Evolutionary conservation across 768 basidiomycete species (phyloP), one percentile per base, ranked within the genome.

Genomic region (Cystobasidiopsis lactophilus): DNA sequence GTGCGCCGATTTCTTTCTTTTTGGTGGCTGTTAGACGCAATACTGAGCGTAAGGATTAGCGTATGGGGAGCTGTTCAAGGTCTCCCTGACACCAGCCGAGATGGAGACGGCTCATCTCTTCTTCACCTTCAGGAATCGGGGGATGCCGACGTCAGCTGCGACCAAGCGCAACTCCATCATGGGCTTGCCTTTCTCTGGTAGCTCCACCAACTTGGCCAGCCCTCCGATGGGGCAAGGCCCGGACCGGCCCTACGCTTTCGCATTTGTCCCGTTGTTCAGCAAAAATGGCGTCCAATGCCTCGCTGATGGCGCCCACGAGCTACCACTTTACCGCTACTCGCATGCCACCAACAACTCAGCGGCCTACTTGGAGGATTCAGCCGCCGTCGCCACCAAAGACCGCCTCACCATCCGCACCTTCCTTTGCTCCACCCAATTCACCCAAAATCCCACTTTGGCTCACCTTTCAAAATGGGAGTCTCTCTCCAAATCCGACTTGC

Each of bases 1-100:
- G 62, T 61, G 27, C 19, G 60, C 56, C 18, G 0, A 9, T 19
- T 24, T 39, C 21, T 24, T 18, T 3, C 21, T 14, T 5, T 4
- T 5, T n/a, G 7, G 31, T 27, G 33, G 23, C 23, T 29, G 14
- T n/a, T 7, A 35, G 33, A 7, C 11, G 21, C 30, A 30, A 47
- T 27, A 43, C 26, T 7, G 7, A 13, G 23, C 11, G n/a, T n/a
- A n/a, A n/a, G n/a, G 10, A 4, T 16, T 30, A 1, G 91, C 85
- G 1, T 96, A 79, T 64, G 84, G 85, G 33, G 91, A 96, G 66
- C 74, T 95, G 44, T 74, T 95, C 67, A 96, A 96, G 66, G 69
- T 96, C 16, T 73, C 76, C 3, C 66, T 96, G 9, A 80, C 84
- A 21, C 67, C 71, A 13, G 71, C 77, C 9, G 74, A 75, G 7